Conservation (phyloP, 2,329 filamentous ascomycete genomes). For the Aspergillus ochraceoroseus region DNA sequence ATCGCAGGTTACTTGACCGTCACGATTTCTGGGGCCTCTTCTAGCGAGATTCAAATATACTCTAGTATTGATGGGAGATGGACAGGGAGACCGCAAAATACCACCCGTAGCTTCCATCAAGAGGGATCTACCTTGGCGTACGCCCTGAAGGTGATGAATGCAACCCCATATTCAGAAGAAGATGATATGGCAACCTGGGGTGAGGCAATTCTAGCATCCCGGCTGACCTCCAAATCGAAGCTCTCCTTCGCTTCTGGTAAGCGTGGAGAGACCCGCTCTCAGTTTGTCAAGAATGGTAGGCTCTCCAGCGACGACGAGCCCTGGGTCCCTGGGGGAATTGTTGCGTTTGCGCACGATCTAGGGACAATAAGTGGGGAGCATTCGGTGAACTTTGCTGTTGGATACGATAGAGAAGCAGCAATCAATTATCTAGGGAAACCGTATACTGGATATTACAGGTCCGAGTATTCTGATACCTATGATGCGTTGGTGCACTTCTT, state of each 20-base stretch:
- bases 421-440: conserved; percentile 42
- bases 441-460: conserved; percentile 41
- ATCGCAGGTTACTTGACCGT: conserved; percentile 40
- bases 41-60: conserved; percentile 39
- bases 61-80: conserved; percentile 45
- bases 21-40: conserved; percentile 24
- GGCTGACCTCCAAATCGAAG: conserved; percentile 22
- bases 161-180: conserved; percentile 33
- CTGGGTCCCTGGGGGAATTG: conserved; percentile 31
- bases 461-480: conserved; percentile 31
- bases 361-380: conserved; percentile 26
- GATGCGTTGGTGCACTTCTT: conserved; percentile 39
- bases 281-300: conserved; percentile 33
- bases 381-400: conserved; percentile 42
- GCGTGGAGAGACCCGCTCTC: conserved; percentile 24
- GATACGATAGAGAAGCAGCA: conserved; percentile 39
- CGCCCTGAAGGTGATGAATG: conserved; percentile 31
- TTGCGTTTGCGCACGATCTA: conserved; percentile 41
- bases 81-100: conserved; percentile 34
- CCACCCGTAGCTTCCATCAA: conserved; percentile 24
- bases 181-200: conserved; percentile 44
- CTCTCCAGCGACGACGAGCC: conserved; percentile 23
- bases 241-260: conserved; percentile 33
- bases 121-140: conserved; percentile 30
- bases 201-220: conserved; percentile 40